Evolutionary conservation across 192 early-diverging fungal species (phyloP), one percentile per base, ranked within the genome.

Genomic region (Umbelopsis vinacea): DNA sequence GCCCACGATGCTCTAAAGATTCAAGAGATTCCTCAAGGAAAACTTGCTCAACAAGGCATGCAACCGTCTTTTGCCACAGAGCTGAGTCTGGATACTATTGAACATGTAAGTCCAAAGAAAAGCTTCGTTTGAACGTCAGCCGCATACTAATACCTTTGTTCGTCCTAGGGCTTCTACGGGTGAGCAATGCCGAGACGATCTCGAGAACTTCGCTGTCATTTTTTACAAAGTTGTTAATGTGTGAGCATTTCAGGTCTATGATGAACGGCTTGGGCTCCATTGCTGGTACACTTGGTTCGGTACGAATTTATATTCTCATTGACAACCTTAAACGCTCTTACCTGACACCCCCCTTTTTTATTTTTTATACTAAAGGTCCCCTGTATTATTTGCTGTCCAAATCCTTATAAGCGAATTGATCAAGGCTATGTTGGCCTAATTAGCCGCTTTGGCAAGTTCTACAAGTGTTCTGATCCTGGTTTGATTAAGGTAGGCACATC

Each of bases 391-490:
- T 85, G 85, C 69, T 86, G 71, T 23, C 87, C 87, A 29, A 93
- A 88, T 68, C 92, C 92, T 6, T 93, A 87, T 74, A 84, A 88
- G 71, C 78, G 77, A n/a, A 81, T 93, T 22, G 72, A 83, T 8
- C 92, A 93, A 84, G 92, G 92, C 57, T 72, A 74, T 60, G 92
- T 93, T 14, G 92, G 90, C 21, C 74, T 93, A 7, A 74, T 93
- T 33, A 83, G 87, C 19, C 81, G 85, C 21, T 93, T 92, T 70
- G 92, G 92, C 52, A 86, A 83, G 66, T 82, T 83, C 29, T 82
- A 82, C 75, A 82, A 83, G 71, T 81, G 73, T 17, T 84, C 85
- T 70, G 85, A 87, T 66, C 86, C 86, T 52, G 86, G 86, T 50
- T 66, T 87, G 69, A 80, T 84, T 37, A 84, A 85, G 82, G 83